Conservation (phyloP, 129 eudicot species). For the Artemisia argyi region DNA sequence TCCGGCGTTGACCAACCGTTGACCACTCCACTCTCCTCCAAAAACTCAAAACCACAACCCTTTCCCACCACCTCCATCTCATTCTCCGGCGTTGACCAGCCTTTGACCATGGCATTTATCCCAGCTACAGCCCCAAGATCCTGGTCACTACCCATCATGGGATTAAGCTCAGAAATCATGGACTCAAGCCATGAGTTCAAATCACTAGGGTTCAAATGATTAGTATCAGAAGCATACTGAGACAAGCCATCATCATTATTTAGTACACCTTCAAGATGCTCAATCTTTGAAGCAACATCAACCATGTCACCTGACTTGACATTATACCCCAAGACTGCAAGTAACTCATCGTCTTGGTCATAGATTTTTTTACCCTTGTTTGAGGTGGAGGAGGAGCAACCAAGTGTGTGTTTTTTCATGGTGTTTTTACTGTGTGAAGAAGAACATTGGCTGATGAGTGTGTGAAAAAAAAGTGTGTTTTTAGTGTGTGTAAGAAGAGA, state of each 20-base stretch:
- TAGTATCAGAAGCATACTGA: slow-evolving; percentile 53
- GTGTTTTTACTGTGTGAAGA: too few species aligned
- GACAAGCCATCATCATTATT: slow-evolving; percentile 50
- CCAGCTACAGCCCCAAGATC: too few species aligned
- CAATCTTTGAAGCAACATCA: slow-evolving; percentile 72
- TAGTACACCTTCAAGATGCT: slow-evolving; percentile 59
- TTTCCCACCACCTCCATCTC: too few species aligned
- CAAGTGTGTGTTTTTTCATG: too few species aligned
- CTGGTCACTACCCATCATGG: too few species aligned
- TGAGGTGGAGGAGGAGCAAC: too few species aligned
- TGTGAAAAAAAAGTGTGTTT: slow-evolving; percentile 4
- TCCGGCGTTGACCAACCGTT: too few species aligned
- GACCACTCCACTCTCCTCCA: too few species aligned
- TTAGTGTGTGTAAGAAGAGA: slow-evolving; percentile 10
- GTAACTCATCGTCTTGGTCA: slow-evolving; percentile 65
- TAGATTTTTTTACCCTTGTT: slow-evolving; percentile 35
- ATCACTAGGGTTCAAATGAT: slow-evolving; percentile 77
- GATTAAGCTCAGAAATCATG: slow-evolving; percentile 60
- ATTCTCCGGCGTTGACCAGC: too few species aligned
- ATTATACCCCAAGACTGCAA: slow-evolving; percentile 72
- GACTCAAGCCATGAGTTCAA: slow-evolving; percentile 67
- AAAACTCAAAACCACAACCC: too few species aligned
- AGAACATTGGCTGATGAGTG: not conserved
- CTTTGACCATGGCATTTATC: too few species aligned
- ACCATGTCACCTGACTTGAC: slow-evolving; percentile 77